These are phyloP conservation scores for Chaetothyriales sp. DNA, from an alignment of 2,329 filamentous ascomycete species.

Conservation along the genomic window DNA sequence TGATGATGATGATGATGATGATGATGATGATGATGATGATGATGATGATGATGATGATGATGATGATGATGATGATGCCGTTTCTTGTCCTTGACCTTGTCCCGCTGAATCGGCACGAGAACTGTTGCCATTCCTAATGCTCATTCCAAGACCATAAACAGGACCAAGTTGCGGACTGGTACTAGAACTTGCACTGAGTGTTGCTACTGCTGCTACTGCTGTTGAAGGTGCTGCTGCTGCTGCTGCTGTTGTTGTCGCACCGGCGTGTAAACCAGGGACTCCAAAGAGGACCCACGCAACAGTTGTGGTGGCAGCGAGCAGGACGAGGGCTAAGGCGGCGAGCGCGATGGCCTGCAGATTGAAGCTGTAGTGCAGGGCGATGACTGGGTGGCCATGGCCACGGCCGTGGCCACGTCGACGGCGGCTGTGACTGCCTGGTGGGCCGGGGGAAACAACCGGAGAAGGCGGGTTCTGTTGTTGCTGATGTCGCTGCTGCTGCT, in stretches of 20 bases:
- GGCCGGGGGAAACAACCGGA: neutral
- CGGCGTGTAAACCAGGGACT: conserved; percentile 8
- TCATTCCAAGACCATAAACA: too few relatives aligned
- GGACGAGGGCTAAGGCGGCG: conserved; percentile 3
- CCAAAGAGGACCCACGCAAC: conserved; percentile 18
- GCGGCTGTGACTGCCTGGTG: neutral
- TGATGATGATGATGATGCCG: too few relatives aligned
- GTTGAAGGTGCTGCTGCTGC: conserved; percentile 6
- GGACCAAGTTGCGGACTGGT: too few relatives aligned
- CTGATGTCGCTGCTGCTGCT: neutral
- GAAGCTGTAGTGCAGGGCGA: conserved; percentile 13
- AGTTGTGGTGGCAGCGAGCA: conserved; percentile 8
- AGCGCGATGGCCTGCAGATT: conserved; percentile 6
- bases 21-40: too few relatives aligned
- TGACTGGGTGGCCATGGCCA: neutral
- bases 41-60: too few relatives aligned
- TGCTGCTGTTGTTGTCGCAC: conserved; percentile 1
- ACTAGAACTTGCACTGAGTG: conserved; percentile 2
- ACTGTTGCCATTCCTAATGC: too few relatives aligned
- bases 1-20: too few relatives aligned
- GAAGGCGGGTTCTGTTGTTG: neutral
- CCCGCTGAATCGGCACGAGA: too few relatives aligned
- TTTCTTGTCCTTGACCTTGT: neutral
- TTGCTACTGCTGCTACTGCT: conserved; percentile 2
- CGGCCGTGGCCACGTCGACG: neutral